These are phyloP conservation scores for Nakaseomyces uthaithaninus DNA, from an alignment of 1,139 yeast genomes.

Conservation along the genomic window DNA sequence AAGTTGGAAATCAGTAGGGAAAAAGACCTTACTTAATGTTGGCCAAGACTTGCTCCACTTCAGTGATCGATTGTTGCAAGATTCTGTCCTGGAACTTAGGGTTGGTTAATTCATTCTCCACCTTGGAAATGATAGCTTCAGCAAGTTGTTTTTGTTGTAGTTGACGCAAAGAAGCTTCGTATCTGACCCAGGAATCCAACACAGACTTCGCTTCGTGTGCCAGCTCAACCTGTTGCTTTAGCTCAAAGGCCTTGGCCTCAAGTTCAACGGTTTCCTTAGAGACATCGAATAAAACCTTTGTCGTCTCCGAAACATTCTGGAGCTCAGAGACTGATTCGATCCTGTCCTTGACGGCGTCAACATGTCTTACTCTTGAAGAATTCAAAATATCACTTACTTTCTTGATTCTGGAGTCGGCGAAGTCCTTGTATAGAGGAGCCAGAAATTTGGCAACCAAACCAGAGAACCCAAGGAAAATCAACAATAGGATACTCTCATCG, in stretches of 20 bases:
- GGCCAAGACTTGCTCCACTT: conserved; percentile 76
- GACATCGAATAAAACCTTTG: conserved; percentile 83
- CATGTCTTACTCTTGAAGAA: conserved; percentile 84
- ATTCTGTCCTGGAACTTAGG: conserved; percentile 92
- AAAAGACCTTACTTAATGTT: conserved; percentile 26
- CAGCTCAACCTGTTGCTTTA: conserved; percentile 82
- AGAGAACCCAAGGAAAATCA: conserved; percentile 70
- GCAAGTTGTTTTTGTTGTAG: conserved; percentile 90
- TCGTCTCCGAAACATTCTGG: conserved; percentile 85
- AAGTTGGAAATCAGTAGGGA: too few relatives aligned
- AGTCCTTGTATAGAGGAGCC: conserved; percentile 90
- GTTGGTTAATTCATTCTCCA: conserved; percentile 73
- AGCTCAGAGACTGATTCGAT: conserved; percentile 80
- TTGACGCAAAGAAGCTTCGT: conserved; percentile 94
- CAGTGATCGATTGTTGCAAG: conserved; percentile 83
- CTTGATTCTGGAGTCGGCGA: conserved; percentile 88
- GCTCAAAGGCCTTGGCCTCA: conserved; percentile 89
- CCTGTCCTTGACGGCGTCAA: conserved; percentile 86
- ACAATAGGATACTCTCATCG: conserved; percentile 83
- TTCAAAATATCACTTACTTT: conserved; percentile 75
- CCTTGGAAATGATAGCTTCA: conserved; percentile 77
- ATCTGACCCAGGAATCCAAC: conserved; percentile 98
- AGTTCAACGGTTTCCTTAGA: conserved; percentile 94
- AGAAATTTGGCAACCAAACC: conserved; percentile 75
- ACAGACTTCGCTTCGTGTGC: conserved; percentile 89